phyloP scores from a whole-genome alignment of 805 yeast genomes.

The Metschnikowia chrysomelidarum region DNA sequence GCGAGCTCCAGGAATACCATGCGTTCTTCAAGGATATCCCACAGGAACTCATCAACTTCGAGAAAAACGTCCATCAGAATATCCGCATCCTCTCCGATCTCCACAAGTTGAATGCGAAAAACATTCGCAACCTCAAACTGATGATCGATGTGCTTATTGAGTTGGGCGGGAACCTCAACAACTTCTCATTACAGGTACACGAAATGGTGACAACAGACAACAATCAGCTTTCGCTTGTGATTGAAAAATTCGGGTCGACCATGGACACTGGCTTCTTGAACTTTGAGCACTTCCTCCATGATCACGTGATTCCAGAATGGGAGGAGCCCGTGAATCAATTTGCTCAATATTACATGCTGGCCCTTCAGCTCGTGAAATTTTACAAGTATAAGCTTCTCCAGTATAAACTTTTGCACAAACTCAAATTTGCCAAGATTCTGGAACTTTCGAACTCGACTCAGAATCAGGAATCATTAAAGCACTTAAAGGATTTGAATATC shows the following conservation, averaged over 20 bases:
- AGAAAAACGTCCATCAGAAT: conserved; percentile 32
- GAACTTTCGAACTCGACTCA: conserved; percentile 32
- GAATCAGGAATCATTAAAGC: conserved; percentile 20
- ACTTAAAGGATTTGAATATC: conserved; percentile 31
- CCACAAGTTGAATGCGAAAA: conserved; percentile 36
- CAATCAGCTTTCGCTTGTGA: conserved; percentile 29
- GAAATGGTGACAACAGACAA: conserved; percentile 22
- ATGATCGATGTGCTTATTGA: conserved; percentile 44
- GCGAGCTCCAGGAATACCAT: conserved; percentile 10
- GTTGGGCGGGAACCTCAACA: conserved; percentile 56
- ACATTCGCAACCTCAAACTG: conserved; percentile 39
- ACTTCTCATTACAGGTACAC: conserved; percentile 48
- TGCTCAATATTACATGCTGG: conserved; percentile 42
- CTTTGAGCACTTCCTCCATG: conserved; percentile 43
- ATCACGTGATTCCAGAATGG: conserved; percentile 40
- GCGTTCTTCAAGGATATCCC: conserved; percentile 31
- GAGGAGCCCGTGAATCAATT: conserved; percentile 52
- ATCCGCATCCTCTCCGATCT: conserved; percentile 33
- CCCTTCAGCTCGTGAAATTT: conserved; percentile 46
- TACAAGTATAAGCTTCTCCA: conserved; percentile 54
- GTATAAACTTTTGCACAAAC: conserved; percentile 38
- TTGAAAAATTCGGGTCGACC: conserved; percentile 54
- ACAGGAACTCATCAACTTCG: conserved; percentile 30
- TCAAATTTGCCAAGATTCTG: conserved; percentile 38
- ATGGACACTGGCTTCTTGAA: conserved; percentile 51